Evolutionary conservation across 768 basidiomycete species (phyloP).

Genomic region (Trametes punicea): DNA sequence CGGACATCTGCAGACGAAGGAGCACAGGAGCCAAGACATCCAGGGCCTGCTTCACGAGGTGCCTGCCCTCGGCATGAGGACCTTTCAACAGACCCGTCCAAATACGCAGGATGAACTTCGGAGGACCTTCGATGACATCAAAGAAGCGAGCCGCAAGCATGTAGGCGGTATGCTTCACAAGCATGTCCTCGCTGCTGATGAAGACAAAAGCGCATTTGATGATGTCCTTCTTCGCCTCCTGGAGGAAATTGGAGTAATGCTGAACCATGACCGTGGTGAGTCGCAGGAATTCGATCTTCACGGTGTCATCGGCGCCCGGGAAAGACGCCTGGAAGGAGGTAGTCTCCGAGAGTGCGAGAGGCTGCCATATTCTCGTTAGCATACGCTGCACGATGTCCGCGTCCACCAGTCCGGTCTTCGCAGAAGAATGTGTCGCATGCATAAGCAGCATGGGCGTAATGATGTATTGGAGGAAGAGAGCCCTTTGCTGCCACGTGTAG

Average conservation of each 20-base stretch:
- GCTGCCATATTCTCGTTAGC: conserved; percentile 78
- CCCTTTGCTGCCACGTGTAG: conserved; percentile 72
- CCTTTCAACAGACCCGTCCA: conserved; percentile 88
- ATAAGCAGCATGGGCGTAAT: conserved; percentile 84
- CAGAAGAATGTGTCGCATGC: conserved; percentile 55
- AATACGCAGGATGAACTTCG: conserved; percentile 86
- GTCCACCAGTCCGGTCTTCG: conserved; percentile 64
- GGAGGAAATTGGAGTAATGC: conserved; percentile 74
- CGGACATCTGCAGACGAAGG: conserved; percentile 54
- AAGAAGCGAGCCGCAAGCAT: conserved; percentile 91
- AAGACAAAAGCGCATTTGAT: conserved; percentile 93
- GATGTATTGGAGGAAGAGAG: conserved; percentile 74
- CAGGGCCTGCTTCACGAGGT: conserved; percentile 79
- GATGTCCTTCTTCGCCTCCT: conserved; percentile 83
- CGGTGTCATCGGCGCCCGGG: conserved; percentile 69
- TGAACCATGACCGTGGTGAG: conserved; percentile 88
- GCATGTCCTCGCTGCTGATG: conserved; percentile 79
- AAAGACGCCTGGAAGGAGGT: conserved; percentile 30
- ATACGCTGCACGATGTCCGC: conserved; percentile 65
- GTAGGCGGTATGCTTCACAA: conserved; percentile 91
- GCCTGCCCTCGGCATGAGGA: conserved; percentile 72
- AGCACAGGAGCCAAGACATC: conserved; percentile 84
- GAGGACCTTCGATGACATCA: conserved; percentile 80
- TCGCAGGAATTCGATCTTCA: conserved; percentile 88
- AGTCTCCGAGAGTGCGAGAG: conserved; percentile 53